Conservation (phyloP, 331 rosid species). For the Malus hybrid region DNA sequence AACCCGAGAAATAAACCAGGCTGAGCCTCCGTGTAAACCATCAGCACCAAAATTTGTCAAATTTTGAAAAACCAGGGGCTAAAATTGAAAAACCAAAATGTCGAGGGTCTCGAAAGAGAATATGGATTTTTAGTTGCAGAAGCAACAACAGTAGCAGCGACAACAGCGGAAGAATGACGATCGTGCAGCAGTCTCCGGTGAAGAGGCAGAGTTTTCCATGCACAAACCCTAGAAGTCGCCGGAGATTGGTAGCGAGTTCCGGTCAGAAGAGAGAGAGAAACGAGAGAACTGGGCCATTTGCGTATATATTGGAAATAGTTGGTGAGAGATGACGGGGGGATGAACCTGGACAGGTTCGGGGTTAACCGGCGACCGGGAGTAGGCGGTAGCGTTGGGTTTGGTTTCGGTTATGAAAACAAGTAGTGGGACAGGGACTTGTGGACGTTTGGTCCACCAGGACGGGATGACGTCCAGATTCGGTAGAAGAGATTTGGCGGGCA, state of each 20-base stretch:
- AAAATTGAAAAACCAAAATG: neutral
- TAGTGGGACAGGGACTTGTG: neutral
- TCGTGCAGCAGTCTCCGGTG: slow-evolving; percentile 15
- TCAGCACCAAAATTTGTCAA: neutral
- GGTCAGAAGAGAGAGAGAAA: neutral
- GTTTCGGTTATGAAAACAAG: neutral
- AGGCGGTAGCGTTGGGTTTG: slow-evolving; percentile 15
- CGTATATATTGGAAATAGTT: neutral
- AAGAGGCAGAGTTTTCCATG: slow-evolving; percentile 32
- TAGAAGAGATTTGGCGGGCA: neutral
- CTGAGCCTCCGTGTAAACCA: too few relatives aligned
- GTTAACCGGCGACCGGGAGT: slow-evolving; percentile 7
- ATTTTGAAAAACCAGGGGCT: neutral
- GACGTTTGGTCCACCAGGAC: neutral
- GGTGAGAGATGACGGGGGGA: neutral
- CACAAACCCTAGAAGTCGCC: neutral
- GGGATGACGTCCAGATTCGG: slow-evolving; percentile 14
- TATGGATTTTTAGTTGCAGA: neutral
- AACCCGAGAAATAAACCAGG: too few relatives aligned
- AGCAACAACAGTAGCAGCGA: slow-evolving; percentile 47
- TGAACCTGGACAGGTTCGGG: slow-evolving; percentile 35
- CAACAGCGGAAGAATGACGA: slow-evolving; percentile 13
- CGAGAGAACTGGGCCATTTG: neutral
- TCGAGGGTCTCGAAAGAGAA: neutral
- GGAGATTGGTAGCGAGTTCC: neutral